Conservation (phyloP, 202 grass and related monocot genomes). For the Cymbopogon flexuosus region DNA sequence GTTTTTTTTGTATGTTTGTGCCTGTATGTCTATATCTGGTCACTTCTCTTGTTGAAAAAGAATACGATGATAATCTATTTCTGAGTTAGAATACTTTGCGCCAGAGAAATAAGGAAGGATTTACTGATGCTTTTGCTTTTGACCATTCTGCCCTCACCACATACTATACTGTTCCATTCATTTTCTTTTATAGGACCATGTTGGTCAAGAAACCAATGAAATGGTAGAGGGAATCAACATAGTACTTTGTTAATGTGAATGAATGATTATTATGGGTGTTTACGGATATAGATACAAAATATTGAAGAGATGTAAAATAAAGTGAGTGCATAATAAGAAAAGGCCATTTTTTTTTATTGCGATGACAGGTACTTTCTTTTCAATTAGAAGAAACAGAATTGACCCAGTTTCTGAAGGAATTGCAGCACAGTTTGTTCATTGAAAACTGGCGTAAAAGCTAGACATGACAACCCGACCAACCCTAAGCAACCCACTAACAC, state of each 20-base stretch:
- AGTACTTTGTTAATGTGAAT: neutral
- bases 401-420: neutral
- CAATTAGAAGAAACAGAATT: neutral
- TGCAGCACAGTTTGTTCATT: neutral
- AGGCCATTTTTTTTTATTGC: neutral
- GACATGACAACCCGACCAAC: neutral
- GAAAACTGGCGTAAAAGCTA: neutral
- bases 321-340: neutral
- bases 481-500: neutral
- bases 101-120: neutral
- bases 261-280: neutral
- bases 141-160: neutral
- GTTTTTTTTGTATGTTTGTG: constrained; percentile 11
- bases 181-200: neutral
- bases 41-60: neutral
- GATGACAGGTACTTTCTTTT: neutral
- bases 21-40: constrained; percentile 2
- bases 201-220: neutral
- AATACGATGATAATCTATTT: neutral
- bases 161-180: neutral
- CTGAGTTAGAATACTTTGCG: neutral
- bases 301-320: neutral
- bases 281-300: neutral
- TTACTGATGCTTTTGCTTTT: neutral
- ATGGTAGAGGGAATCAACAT: neutral